Conservation (phyloP, 192 early-diverging fungal species). For the Coemansia sp. region DNA sequence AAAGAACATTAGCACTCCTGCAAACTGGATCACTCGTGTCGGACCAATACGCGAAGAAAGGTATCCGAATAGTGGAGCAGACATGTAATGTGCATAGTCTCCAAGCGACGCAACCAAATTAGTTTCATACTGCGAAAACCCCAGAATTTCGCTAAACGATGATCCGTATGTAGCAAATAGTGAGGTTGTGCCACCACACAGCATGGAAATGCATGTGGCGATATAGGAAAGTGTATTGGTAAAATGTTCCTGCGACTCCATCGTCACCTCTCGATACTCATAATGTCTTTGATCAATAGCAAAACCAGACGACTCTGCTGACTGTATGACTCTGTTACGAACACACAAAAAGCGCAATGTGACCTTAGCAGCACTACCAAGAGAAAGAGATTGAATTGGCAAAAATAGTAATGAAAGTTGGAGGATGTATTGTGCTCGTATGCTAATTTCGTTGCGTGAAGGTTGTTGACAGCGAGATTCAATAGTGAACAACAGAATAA, state of each 20-base stretch:
- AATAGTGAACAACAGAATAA: no score
- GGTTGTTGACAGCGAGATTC: no score
- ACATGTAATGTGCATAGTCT: conserved; percentile 68
- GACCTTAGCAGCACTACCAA: no score
- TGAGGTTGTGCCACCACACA: conserved; percentile 65
- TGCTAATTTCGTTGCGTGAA: no score
- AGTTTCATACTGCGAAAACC: conserved; percentile 61
- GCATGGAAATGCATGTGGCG: conserved; percentile 47
- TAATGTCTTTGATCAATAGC: no score
- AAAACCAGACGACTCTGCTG: no score
- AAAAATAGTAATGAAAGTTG: no score
- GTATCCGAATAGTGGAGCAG: conserved; percentile 60
- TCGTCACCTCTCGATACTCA: background rate
- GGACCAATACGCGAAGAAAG: conserved; percentile 52
- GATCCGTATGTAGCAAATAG: conserved; percentile 65
- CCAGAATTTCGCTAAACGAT: conserved; percentile 52
- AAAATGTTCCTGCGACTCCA: conserved; percentile 40
- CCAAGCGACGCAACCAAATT: conserved; percentile 63
- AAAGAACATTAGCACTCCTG: conserved; percentile 34
- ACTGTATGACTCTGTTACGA: no score
- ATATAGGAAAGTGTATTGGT: conserved; percentile 50
- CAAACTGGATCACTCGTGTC: conserved; percentile 27
- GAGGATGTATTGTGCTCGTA: no score
- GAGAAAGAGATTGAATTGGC: no score
- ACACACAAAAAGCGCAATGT: no score